A percentile compares a stretch with the other conserved stretches of the same genome.
Evolutionary conservation across 2,329 filamentous ascomycete species (phyloP).

Genomic region (Aspergillus costaricaensis): DNA sequence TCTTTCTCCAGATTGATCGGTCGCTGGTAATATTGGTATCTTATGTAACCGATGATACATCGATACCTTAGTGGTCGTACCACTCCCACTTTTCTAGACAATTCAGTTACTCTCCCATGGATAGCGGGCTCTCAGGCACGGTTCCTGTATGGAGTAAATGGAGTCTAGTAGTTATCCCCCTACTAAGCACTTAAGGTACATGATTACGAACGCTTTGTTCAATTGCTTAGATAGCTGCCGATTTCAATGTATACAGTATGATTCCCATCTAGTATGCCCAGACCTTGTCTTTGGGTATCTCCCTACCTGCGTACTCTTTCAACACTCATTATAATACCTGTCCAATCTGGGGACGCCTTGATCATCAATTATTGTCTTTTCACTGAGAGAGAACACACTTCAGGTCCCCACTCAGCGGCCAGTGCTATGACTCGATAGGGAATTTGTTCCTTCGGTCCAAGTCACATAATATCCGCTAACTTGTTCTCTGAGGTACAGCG

Average conservation of each 20-base stretch:
- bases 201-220: too few species aligned
- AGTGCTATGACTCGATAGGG: not conserved
- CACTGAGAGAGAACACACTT: not conserved
- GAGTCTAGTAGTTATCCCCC: too few species aligned
- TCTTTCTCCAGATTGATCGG: constrained; percentile 21
- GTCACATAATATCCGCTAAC: not conserved
- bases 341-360: constrained; percentile 13
- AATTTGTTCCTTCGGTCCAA: not conserved
- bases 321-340: constrained; percentile 9
- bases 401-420: not conserved
- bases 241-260: too few species aligned
- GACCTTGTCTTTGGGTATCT: constrained; percentile 4
- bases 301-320: not conserved
- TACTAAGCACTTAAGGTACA: too few species aligned
- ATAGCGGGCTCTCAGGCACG: constrained; percentile 1
- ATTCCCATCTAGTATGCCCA: not conserved
- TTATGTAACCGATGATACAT: not conserved
- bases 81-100: not conserved
- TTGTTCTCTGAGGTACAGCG: not conserved
- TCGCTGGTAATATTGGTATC: constrained; percentile 2
- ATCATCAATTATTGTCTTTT: constrained; percentile 17
- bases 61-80: not conserved
- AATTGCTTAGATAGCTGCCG: too few species aligned
- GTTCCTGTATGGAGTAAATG: not conserved
- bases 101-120: not conserved